Evolutionary conservation across 495 filamentous ascomycete genomes (phyloP).

Genomic region (Parachaetomium inaequale): DNA sequence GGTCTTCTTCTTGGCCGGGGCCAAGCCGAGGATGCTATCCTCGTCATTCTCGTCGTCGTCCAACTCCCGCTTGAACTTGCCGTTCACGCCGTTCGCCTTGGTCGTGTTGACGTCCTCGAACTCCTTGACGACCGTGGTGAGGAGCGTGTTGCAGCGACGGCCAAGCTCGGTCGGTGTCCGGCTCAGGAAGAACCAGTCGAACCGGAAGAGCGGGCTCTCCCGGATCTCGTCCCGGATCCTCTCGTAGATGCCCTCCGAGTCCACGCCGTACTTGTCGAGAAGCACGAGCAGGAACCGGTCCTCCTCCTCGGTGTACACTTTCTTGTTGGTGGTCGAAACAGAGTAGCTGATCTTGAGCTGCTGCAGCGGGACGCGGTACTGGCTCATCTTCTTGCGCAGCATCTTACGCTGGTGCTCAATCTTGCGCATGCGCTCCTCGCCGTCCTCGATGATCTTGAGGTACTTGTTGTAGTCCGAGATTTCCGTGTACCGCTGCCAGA

Average conservation of each 20-base stretch:
- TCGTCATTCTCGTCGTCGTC: constrained; percentile 82
- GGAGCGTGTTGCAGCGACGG: constrained; percentile 85
- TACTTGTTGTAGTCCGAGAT: constrained; percentile 86
- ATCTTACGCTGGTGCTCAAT: constrained; percentile 90
- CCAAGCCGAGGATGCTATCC: constrained; percentile 64
- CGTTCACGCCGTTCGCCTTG: constrained; percentile 60
- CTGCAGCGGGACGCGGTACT: constrained; percentile 93
- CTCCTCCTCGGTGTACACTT: constrained; percentile 98
- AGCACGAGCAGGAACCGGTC: constrained; percentile 94
- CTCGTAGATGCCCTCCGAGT: constrained; percentile 79
- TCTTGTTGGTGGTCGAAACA: constrained; percentile 98
- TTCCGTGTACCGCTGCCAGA: constrained; percentile 89
- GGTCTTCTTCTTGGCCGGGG: constrained; percentile 86
- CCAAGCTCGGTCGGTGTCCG: constrained; percentile 90
- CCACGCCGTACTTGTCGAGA: constrained; percentile 83
- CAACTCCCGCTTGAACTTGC: constrained; percentile 70
- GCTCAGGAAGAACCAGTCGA: constrained; percentile 98
- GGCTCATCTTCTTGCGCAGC: constrained; percentile 88
- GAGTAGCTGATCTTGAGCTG: constrained; percentile 99
- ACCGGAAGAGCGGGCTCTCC: constrained; percentile 91
- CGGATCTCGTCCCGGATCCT: constrained; percentile 88
- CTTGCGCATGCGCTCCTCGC: constrained; percentile 84
- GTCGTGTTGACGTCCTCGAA: constrained; percentile 63
- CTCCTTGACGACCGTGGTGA: constrained; percentile 90
- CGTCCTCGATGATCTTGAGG: constrained; percentile 79